phyloP scores from a whole-genome alignment of 2,329 filamentous ascomycete species.

The Trichothecium roseum region DNA sequence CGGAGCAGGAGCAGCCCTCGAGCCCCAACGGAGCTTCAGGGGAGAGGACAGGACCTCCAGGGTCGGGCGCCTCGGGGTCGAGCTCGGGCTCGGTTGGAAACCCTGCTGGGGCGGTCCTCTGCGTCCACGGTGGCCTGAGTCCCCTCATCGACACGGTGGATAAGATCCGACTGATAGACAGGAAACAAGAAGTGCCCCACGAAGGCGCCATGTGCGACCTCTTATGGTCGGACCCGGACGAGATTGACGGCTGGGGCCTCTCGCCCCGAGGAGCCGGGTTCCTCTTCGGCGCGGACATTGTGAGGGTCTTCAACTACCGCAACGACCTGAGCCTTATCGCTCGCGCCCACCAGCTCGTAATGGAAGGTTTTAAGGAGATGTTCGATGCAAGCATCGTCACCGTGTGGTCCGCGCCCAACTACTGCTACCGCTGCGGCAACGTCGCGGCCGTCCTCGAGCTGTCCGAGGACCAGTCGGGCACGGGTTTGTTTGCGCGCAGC shows the following conservation, averaged over 20 bases:
- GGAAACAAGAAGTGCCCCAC: constrained; percentile 96
- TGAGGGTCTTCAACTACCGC: constrained; percentile 88
- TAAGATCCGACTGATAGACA: constrained; percentile 87
- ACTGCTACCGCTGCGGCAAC: constrained; percentile 93
- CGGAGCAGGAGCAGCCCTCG: constrained; percentile 11
- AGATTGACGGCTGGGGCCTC: constrained; percentile 94
- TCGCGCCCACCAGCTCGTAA: constrained; percentile 91
- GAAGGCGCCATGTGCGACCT: constrained; percentile 99
- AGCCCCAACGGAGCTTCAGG: constrained; percentile 15
- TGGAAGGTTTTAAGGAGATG: constrained; percentile 99
- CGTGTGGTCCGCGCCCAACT: constrained; percentile 97
- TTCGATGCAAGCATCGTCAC: constrained; percentile 93
- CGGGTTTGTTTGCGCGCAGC: constrained; percentile 57
- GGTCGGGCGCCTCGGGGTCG: constrained; percentile 65
- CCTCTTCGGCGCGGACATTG: constrained; percentile 89
- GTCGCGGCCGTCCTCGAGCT: constrained; percentile 92
- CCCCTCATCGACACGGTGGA: constrained; percentile 89
- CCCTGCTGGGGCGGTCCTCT: constrained; percentile 75
- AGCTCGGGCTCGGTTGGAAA: constrained; percentile 55
- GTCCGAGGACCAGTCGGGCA: constrained; percentile 73
- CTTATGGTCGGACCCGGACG: constrained; percentile 95
- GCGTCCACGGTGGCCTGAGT: constrained; percentile 87
- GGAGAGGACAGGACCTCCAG: constrained; percentile 56
- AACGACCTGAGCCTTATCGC: constrained; percentile 91
- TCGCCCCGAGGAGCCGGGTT: constrained; percentile 92